These are phyloP conservation scores for Ogataea thermomethanolica DNA, from an alignment of 805 yeast species.

Conservation along the genomic window DNA sequence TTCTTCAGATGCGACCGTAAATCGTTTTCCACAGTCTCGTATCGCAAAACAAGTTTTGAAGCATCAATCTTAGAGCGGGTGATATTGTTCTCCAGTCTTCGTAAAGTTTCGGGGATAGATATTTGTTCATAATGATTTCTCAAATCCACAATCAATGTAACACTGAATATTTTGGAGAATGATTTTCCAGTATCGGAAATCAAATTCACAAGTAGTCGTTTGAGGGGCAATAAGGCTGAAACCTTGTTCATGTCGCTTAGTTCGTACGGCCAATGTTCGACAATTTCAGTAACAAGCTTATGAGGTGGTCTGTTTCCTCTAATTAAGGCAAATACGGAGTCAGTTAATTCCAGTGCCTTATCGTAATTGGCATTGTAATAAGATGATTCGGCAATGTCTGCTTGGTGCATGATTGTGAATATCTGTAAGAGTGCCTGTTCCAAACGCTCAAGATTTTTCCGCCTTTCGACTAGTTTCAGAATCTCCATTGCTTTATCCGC, in stretches of 20 bases:
- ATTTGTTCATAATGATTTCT: constrained; percentile 51
- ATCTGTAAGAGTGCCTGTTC: constrained; percentile 62
- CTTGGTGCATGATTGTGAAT: constrained; percentile 40
- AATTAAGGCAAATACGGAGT: constrained; percentile 54
- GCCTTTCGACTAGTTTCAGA: constrained; percentile 46
- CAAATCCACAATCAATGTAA: constrained; percentile 57
- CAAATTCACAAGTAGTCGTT: constrained; percentile 51
- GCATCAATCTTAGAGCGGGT: constrained; percentile 11
- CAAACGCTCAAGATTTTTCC: constrained; percentile 57
- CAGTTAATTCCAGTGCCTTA: constrained; percentile 54
- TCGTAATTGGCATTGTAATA: constrained; percentile 46
- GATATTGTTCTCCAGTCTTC: constrained; percentile 38
- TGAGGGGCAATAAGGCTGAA: constrained; percentile 48
- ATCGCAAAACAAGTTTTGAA: constrained; percentile 1
- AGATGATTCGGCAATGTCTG: constrained; percentile 47
- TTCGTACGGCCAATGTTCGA: constrained; percentile 43
- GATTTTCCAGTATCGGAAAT: constrained; percentile 66
- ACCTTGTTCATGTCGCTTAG: constrained; percentile 41
- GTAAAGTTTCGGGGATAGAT: constrained; percentile 45
- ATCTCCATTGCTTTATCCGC: constrained; percentile 49
- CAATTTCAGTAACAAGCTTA: constrained; percentile 29
- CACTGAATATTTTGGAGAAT: constrained; percentile 57
- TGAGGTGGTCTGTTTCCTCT: constrained; percentile 44
- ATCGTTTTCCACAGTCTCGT: constrained; percentile 21
- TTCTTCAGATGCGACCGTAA: constrained; percentile 43